Percentiles rank a stretch among this genome's conserved stretches.
Conservation (phyloP, 2,329 filamentous ascomycete species). For the Samsoniella hepiali region DNA sequence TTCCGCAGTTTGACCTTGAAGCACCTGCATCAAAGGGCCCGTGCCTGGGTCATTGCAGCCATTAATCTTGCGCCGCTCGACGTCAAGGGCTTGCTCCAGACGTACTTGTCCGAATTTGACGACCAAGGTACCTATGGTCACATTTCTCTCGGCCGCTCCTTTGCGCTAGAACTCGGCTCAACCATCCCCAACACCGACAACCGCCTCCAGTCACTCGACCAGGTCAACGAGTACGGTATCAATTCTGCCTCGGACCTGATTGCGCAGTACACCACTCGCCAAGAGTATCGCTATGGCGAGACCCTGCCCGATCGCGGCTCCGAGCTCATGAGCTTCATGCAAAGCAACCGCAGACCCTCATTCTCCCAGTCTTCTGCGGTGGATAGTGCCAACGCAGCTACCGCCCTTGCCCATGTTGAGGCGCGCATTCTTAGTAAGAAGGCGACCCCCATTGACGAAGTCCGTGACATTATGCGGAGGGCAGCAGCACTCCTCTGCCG, state of each 20-base stretch:
- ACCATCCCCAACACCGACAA: conserved; percentile 83
- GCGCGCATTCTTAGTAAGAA: conserved; percentile 66
- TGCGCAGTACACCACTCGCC: conserved; percentile 93
- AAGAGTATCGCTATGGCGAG: conserved; percentile 90
- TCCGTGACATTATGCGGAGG: conserved; percentile 77
- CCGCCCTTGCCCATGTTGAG: conserved; percentile 70
- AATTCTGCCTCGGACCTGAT: conserved; percentile 96
- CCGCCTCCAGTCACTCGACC: conserved; percentile 76
- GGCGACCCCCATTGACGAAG: conserved; percentile 66
- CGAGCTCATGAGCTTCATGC: conserved; percentile 62
- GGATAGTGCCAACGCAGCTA: conserved; percentile 57
- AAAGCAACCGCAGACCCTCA: conserved; percentile 49
- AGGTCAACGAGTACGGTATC: conserved; percentile 68
- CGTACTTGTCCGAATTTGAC: conserved; percentile 91
- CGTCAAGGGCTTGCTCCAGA: conserved; percentile 91
- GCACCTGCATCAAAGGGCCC: conserved; percentile 71
- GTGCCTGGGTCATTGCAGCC: conserved; percentile 73
- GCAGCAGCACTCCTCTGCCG: conserved; percentile 85
- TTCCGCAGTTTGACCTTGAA: conserved; percentile 79
- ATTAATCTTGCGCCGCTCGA: conserved; percentile 86
- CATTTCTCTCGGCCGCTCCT: conserved; percentile 86
- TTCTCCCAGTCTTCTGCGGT: conserved; percentile 50
- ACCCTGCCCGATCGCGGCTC: conserved; percentile 65
- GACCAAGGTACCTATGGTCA: conserved; percentile 90
- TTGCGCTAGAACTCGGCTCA: conserved; percentile 89